Evolutionary conservation across 345 rosid species (phyloP).

Genomic region (Trapa bicornis): DNA sequence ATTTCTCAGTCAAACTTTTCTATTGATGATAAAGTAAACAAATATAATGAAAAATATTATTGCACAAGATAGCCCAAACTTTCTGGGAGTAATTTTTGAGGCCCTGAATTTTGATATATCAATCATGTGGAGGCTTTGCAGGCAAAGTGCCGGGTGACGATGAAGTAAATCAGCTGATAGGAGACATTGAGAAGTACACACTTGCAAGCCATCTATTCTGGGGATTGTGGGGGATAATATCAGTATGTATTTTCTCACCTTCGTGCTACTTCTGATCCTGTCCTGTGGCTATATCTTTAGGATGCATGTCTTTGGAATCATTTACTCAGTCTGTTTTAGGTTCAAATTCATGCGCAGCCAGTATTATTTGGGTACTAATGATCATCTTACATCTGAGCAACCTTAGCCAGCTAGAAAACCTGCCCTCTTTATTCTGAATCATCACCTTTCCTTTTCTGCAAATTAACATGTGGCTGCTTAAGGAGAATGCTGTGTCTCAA

Average conservation of each 20-base stretch:
- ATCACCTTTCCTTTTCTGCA: too few relatives aligned
- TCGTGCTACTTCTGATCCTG: neutral
- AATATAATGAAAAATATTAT: neutral
- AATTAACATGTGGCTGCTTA: too few relatives aligned
- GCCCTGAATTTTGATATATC: neutral
- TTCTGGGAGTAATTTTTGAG: neutral
- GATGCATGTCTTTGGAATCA: neutral
- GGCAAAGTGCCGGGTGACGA: constrained; percentile 21
- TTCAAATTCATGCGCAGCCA: too few relatives aligned
- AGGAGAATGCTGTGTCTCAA: neutral
- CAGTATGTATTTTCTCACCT: constrained; percentile 19
- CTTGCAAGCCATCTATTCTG: constrained; percentile 53
- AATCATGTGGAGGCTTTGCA: constrained; percentile 11
- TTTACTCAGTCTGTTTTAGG: too few relatives aligned
- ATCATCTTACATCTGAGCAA: too few relatives aligned
- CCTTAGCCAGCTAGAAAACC: too few relatives aligned
- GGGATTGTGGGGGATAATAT: constrained; percentile 68
- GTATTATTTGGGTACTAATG: too few relatives aligned
- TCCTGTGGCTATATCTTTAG: neutral
- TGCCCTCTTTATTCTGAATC: too few relatives aligned
- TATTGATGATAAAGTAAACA: neutral
- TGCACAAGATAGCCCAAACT: neutral
- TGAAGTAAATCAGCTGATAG: constrained; percentile 28
- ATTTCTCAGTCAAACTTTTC: neutral
- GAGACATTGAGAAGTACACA: constrained; percentile 38